Evolutionary conservation across 352 stramenopile species (phyloP).

Genomic region (Thraustochytrium striatum): DNA sequence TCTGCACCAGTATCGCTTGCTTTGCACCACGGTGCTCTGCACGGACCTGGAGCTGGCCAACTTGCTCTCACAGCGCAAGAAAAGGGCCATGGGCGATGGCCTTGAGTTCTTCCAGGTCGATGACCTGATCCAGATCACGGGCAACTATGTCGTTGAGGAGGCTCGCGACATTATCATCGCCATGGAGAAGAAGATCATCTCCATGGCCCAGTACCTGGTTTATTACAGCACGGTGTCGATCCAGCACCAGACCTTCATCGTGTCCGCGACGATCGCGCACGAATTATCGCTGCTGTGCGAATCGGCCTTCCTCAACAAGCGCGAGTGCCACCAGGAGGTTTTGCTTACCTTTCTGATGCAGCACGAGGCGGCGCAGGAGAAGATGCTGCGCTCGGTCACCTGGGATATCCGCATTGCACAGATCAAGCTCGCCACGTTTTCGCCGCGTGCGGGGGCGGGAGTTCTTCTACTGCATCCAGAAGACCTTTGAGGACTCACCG

Average conservation of each 20-base stretch:
- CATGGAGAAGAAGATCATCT: conserved; percentile 45
- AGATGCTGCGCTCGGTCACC: conserved; percentile 7
- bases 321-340: conserved; percentile 33
- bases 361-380: conserved; percentile 26
- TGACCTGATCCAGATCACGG: conserved; percentile 33
- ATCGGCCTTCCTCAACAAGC: not conserved
- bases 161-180: conserved; percentile 38
- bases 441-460: not conserved
- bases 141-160: conserved; percentile 41
- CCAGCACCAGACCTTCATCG: not conserved
- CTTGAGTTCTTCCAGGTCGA: conserved; percentile 24
- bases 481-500: not conserved
- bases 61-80: conserved; percentile 31
- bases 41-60: conserved; percentile 29
- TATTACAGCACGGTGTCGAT: conserved; percentile 23
- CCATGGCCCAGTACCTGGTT: not conserved
- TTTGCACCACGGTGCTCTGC: conserved; percentile 3
- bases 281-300: conserved; percentile 6
- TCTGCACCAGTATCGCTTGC: conserved; percentile 13
- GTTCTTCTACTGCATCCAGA: conserved; percentile 32
- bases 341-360: not conserved
- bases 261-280: conserved; percentile 36
- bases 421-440: conserved; percentile 48
- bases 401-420: conserved; percentile 27
- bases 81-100: conserved; percentile 7